phyloP scores from a whole-genome alignment of 1,284 basidiomycete genomes.

The Mycena sp. region DNA sequence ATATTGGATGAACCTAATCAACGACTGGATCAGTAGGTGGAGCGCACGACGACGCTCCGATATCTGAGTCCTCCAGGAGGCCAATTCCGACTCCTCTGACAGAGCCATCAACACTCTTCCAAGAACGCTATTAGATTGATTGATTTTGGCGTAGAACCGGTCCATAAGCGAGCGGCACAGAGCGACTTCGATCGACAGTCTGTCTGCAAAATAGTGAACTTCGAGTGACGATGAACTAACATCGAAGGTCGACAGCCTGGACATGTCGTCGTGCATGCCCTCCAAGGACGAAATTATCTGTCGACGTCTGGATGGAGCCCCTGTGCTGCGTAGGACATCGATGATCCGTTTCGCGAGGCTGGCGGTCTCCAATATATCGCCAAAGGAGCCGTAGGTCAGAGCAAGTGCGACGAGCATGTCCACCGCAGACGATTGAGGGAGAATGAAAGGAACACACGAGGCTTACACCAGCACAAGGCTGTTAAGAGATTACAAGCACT shows the following conservation, averaged over 20 bases:
- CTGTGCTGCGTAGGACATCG: slow-evolving; percentile 1
- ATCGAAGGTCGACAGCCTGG: background rate
- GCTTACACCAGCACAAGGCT: no score
- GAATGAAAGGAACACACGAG: no score
- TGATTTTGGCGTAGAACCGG: background rate
- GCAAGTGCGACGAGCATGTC: background rate
- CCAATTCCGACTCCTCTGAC: background rate
- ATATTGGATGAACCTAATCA: background rate
- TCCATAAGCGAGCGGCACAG: background rate
- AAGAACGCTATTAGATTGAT: background rate
- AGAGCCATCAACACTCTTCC: background rate
- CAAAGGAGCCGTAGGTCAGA: slow-evolving; percentile 4
- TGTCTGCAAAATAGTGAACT: background rate
- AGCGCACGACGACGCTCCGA: background rate
- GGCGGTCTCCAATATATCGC: slow-evolving; percentile 6
- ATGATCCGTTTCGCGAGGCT: background rate
- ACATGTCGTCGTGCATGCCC: slow-evolving; percentile 1
- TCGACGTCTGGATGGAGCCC: background rate
- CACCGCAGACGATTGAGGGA: no score
- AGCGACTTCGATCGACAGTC: slow-evolving; percentile 4
- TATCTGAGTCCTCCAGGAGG: background rate
- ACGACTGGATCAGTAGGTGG: background rate
- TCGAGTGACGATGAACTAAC: background rate
- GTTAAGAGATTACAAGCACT: no score
- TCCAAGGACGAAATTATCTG: background rate